Evolutionary conservation across 345 rosid species (phyloP).

Genomic region (Gossypium longicalyx): DNA sequence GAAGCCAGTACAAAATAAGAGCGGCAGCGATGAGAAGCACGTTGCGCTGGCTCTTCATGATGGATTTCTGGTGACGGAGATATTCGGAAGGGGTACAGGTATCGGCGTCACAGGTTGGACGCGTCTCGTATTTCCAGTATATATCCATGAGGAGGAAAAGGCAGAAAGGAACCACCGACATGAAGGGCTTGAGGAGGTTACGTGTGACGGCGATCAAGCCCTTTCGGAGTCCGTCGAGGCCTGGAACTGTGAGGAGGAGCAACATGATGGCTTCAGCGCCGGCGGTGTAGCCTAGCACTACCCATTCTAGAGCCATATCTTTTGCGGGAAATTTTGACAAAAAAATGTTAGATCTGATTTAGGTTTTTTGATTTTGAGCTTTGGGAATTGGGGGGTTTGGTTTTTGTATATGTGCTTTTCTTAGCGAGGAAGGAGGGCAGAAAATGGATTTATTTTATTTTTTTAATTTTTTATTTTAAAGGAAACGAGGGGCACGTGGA

Average conservation of each 20-base stretch:
- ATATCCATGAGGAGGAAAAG: conserved; percentile 83
- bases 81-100: conserved; percentile 75
- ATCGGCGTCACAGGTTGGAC: conserved; percentile 63
- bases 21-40: conserved; percentile 75
- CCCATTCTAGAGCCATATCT: conserved; percentile 91
- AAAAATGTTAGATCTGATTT: conserved; percentile 5
- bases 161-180: conserved; percentile 84
- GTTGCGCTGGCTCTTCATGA: conserved; percentile 88
- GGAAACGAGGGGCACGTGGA: not conserved
- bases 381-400: not conserved
- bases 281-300: conserved; percentile 78
- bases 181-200: conserved; percentile 79
- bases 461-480: not conserved
- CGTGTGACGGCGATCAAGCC: conserved; percentile 81
- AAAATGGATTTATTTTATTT: not conserved
- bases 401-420: not conserved
- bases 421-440: conserved; percentile 5
- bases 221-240: conserved; percentile 64
- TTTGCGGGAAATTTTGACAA: not conserved
- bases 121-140: conserved; percentile 92
- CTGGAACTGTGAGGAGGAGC: conserved; percentile 74
- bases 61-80: conserved; percentile 87
- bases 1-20: conserved; percentile 76
- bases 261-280: conserved; percentile 92
- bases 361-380: not conserved